These are phyloP conservation scores for Arabis hirsuta DNA, from an alignment of 345 rosid genomes.

Conservation along the genomic window DNA sequence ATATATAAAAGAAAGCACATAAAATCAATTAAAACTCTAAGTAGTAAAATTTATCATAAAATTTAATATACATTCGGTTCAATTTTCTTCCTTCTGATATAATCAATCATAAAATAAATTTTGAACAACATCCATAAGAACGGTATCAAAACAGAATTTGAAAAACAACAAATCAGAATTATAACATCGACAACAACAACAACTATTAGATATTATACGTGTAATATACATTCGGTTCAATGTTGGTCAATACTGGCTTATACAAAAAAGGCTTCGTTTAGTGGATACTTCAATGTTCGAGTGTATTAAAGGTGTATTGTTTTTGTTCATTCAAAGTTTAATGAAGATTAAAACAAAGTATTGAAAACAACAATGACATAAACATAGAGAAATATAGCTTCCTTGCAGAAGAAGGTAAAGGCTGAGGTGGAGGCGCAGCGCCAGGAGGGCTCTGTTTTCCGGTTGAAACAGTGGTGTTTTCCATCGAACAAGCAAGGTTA, in stretches of 20 bases:
- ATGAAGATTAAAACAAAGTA: too few species aligned
- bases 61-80: too few species aligned
- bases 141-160: constrained; percentile 21
- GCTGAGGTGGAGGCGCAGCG: constrained; percentile 38
- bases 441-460: constrained; percentile 50
- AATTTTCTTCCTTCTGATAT: too few species aligned
- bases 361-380: constrained; percentile 22
- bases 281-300: too few species aligned
- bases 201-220: background rate
- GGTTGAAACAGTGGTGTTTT: constrained; percentile 52
- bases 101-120: constrained; percentile 1
- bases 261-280: too few species aligned
- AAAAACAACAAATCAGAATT: constrained; percentile 29
- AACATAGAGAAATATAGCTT: constrained; percentile 29
- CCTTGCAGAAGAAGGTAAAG: constrained; percentile 53
- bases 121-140: background rate
- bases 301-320: too few species aligned
- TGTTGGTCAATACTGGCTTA: too few species aligned
- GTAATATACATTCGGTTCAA: too few species aligned
- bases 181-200: constrained; percentile 2
- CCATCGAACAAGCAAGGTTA: constrained; percentile 76
- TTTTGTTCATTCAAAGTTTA: too few species aligned
- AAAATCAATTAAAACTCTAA: too few species aligned
- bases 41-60: too few species aligned
- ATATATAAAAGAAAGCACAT: too few species aligned